These are phyloP conservation scores for Penicillium italicum DNA, from an alignment of 2,329 filamentous ascomycete species.

Conservation along the genomic window DNA sequence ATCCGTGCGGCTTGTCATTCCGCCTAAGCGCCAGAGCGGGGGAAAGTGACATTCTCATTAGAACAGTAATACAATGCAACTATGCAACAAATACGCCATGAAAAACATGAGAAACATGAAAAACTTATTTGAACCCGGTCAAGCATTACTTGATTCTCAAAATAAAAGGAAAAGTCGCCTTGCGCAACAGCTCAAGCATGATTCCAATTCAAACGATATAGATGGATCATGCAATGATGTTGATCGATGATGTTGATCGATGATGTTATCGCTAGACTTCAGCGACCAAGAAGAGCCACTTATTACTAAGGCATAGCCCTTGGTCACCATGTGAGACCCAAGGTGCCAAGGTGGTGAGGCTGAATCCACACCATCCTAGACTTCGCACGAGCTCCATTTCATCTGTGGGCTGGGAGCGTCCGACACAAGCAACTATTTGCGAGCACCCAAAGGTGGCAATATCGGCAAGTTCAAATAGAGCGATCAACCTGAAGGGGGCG, in stretches of 20 bases:
- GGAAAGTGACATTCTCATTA: neutral
- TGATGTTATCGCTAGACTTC: conserved; percentile 58
- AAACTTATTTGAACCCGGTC: too few species aligned
- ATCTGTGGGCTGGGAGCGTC: conserved; percentile 62
- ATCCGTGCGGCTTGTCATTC: neutral
- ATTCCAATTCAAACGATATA: neutral
- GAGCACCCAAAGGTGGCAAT: conserved; percentile 67
- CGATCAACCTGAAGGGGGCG: conserved; percentile 63
- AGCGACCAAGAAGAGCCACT: conserved; percentile 86
- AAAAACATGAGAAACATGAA: neutral
- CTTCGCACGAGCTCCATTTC: conserved; percentile 69
- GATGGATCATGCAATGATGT: neutral
- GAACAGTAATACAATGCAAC: neutral
- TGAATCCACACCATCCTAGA: conserved; percentile 90
- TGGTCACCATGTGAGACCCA: conserved; percentile 57
- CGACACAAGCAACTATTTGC: conserved; percentile 75
- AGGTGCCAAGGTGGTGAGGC: conserved; percentile 71
- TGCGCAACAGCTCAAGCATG: neutral
- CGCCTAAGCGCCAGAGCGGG: neutral
- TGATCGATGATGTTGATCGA: neutral
- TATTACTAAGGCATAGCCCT: conserved; percentile 64
- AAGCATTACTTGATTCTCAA: neutral
- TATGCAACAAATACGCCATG: neutral
- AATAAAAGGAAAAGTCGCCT: neutral
- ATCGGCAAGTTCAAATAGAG: conserved; percentile 82